Percentiles rank a stretch among this genome's conserved stretches.
Conservation (phyloP, 2,329 filamentous ascomycete genomes). For the Diaporthe caulivora region DNA sequence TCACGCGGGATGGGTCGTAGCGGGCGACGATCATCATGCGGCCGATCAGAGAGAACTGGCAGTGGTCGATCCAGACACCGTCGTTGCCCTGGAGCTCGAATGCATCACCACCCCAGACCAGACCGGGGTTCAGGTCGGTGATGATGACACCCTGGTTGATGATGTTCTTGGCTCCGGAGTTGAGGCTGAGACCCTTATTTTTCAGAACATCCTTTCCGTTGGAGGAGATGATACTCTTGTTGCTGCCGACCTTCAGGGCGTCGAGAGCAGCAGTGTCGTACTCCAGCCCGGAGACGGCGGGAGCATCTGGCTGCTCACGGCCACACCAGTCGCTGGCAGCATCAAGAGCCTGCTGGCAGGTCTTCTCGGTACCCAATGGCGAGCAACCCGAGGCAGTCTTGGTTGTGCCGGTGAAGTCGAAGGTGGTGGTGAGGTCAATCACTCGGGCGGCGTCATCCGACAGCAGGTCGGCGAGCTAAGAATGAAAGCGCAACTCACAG, state of each 20-base stretch:
- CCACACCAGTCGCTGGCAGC: slow-evolving; percentile 66
- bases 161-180: slow-evolving; percentile 62
- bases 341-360: slow-evolving; percentile 71
- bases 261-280: slow-evolving; percentile 64
- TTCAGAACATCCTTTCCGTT: slow-evolving; percentile 67
- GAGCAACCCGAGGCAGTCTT: slow-evolving; percentile 68
- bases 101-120: slow-evolving; percentile 65
- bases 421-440: slow-evolving; percentile 69
- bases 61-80: slow-evolving; percentile 63
- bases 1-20: slow-evolving; percentile 64
- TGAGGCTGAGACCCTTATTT: slow-evolving; percentile 68
- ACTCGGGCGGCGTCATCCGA: slow-evolving; percentile 65
- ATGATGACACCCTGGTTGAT: slow-evolving; percentile 68
- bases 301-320: slow-evolving; percentile 67
- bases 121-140: slow-evolving; percentile 48
- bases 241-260: slow-evolving; percentile 64
- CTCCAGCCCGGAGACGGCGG: slow-evolving; percentile 54
- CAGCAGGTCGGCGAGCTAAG: slow-evolving; percentile 72
- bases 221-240: slow-evolving; percentile 70
- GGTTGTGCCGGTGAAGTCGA: slow-evolving; percentile 68
- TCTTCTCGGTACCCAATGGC: slow-evolving; percentile 65
- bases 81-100: slow-evolving; percentile 62
- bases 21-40: slow-evolving; percentile 72
- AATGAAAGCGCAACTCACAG: too few relatives aligned
- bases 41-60: slow-evolving; percentile 68